Conservation (phyloP, 495 filamentous ascomycete genomes). For the Penicillium cosmopolitanum region DNA sequence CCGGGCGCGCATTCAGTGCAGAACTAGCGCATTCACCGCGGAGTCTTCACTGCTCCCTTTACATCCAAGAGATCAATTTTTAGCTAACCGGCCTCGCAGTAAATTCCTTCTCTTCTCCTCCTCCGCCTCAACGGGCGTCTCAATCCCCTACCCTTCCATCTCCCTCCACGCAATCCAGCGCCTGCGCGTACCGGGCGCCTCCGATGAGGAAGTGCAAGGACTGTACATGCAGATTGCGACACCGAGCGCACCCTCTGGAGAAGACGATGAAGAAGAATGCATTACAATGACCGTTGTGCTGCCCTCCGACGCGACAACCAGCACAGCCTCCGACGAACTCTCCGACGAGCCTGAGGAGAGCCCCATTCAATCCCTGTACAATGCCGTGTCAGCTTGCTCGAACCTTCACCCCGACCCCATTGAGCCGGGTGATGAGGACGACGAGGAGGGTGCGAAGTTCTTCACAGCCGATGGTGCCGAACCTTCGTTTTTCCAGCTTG, state of each 20-base stretch:
- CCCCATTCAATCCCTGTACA: slow-evolving; percentile 64
- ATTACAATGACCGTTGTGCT: slow-evolving; percentile 79
- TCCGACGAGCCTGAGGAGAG: slow-evolving; percentile 35
- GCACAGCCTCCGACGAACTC: slow-evolving; percentile 15
- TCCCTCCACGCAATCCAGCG: slow-evolving; percentile 86
- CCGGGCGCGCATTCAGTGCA: background rate
- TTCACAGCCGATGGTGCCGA: slow-evolving; percentile 20
- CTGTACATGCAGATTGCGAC: slow-evolving; percentile 82
- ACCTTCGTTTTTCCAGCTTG: slow-evolving; percentile 1
- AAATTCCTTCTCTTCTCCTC: slow-evolving; percentile 74
- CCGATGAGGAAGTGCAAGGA: slow-evolving; percentile 51
- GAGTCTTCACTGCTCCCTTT: background rate
- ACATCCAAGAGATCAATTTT: background rate
- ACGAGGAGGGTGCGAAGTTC: slow-evolving; percentile 45
- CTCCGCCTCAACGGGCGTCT: slow-evolving; percentile 61
- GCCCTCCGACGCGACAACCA: slow-evolving; percentile 12
- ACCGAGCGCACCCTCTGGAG: slow-evolving; percentile 44
- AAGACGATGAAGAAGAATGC: slow-evolving; percentile 67
- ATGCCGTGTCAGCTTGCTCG: slow-evolving; percentile 81
- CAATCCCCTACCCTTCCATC: slow-evolving; percentile 86
- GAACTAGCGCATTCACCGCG: background rate
- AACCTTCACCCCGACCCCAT: slow-evolving; percentile 85
- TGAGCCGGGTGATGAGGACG: slow-evolving; percentile 46
- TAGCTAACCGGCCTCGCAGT: slow-evolving; percentile 42
- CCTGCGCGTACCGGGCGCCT: slow-evolving; percentile 43